Conservation (phyloP, 768 basidiomycete species). For the Austroboletus festivus region DNA sequence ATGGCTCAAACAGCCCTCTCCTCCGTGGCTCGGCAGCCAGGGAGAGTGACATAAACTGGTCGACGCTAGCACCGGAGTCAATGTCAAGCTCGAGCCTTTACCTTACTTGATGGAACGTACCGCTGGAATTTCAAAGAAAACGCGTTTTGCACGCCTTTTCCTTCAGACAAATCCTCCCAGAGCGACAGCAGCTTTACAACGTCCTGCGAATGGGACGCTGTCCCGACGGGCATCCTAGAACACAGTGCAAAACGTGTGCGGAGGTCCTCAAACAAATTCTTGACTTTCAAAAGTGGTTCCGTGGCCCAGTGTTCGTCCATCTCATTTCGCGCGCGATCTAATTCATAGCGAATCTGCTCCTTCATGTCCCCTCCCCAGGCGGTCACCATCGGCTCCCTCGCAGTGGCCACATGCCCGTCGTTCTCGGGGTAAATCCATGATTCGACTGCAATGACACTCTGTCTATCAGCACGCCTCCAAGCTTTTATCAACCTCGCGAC, state of each 20-base stretch:
- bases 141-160: slow-evolving; percentile 37
- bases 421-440: slow-evolving; percentile 57
- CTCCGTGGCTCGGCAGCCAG: slow-evolving; percentile 70
- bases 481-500: slow-evolving; percentile 75
- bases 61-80: slow-evolving; percentile 43
- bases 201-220: slow-evolving; percentile 44
- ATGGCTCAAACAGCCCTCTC: slow-evolving; percentile 73
- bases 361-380: slow-evolving; percentile 70
- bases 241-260: slow-evolving; percentile 51
- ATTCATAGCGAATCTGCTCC: slow-evolving; percentile 42
- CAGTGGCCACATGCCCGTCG: slow-evolving; percentile 29
- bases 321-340: slow-evolving; percentile 45
- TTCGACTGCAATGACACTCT: slow-evolving; percentile 56
- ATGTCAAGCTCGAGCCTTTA: not conserved
- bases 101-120: slow-evolving; percentile 37
- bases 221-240: slow-evolving; percentile 37
- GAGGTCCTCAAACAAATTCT: slow-evolving; percentile 50
- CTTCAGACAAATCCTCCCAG: slow-evolving; percentile 51
- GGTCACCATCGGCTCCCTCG: slow-evolving; percentile 46
- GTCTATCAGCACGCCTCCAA: slow-evolving; percentile 72
- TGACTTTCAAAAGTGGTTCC: slow-evolving; percentile 39
- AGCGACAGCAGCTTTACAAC: slow-evolving; percentile 48
- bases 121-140: slow-evolving; percentile 58
- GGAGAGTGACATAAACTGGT: slow-evolving; percentile 77
- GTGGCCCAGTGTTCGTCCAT: slow-evolving; percentile 45